phyloP scores from a whole-genome alignment of 495 filamentous ascomycete genomes.

The Glonium stellatum region DNA sequence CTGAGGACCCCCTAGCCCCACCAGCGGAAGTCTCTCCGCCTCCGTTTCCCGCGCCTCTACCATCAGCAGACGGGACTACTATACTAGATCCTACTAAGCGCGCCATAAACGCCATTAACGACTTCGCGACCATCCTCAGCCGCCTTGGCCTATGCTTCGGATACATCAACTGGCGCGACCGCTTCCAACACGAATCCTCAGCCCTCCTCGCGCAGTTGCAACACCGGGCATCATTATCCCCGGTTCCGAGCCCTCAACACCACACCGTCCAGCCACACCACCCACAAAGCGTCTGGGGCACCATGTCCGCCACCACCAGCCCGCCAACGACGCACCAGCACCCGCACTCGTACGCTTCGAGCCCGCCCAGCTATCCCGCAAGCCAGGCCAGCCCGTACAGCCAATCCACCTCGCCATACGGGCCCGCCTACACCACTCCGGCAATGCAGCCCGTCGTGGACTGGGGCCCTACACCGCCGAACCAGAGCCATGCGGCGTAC shows the following conservation, averaged over 20 bases:
- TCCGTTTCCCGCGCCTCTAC: slow-evolving; percentile 15
- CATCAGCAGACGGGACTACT: slow-evolving; percentile 4
- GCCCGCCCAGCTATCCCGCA: background rate
- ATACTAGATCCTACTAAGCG: slow-evolving; percentile 15
- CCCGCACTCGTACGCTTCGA: background rate
- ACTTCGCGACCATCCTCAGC: slow-evolving; percentile 31
- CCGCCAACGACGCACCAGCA: background rate
- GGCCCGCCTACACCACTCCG: background rate
- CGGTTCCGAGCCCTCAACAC: slow-evolving; percentile 8
- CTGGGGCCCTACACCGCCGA: background rate
- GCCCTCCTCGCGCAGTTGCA: slow-evolving; percentile 19
- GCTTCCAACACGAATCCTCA: slow-evolving; percentile 26
- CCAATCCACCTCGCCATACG: background rate
- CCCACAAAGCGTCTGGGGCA: background rate
- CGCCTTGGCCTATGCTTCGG: slow-evolving; percentile 35
- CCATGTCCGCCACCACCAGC: background rate
- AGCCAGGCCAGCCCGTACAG: background rate
- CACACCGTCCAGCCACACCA: slow-evolving; percentile 4
- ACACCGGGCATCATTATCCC: slow-evolving; percentile 15
- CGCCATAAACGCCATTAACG: slow-evolving; percentile 32
- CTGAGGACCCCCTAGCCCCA: slow-evolving; percentile 24
- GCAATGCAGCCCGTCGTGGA: background rate
- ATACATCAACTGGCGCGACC: slow-evolving; percentile 34
- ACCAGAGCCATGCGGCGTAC: background rate
- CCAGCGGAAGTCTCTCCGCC: slow-evolving; percentile 8